Conservation (phyloP, 176 grass and related monocot genomes). For the Avena insularis region DNA sequence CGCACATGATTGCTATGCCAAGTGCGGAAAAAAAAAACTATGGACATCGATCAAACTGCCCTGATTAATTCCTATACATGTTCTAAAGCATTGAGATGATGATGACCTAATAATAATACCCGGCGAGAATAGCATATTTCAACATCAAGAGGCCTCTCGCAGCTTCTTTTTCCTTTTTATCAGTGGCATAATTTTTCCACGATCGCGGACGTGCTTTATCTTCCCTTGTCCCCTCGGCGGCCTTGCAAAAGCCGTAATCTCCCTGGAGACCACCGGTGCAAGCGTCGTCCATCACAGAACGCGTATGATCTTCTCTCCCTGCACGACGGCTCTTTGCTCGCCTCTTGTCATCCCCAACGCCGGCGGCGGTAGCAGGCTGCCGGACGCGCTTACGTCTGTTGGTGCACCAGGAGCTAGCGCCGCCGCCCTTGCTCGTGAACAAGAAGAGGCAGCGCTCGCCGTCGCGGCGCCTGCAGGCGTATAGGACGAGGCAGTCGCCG, state of each 20-base stretch:
- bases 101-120: background rate
- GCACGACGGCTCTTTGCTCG: background rate
- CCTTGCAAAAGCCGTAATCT: background rate
- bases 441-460: background rate
- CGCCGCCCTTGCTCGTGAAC: background rate
- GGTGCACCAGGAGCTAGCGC: background rate
- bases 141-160: background rate
- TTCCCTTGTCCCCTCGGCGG: background rate
- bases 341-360: background rate
- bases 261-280: background rate
- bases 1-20: too few relatives aligned
- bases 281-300: background rate
- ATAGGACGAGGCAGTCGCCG: slow-evolving; percentile 1
- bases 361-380: background rate
- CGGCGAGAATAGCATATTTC: background rate
- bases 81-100: background rate
- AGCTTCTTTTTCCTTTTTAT: background rate
- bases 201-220: background rate
- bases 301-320: background rate
- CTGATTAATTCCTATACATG: too few relatives aligned
- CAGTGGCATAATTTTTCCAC: background rate
- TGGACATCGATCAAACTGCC: too few relatives aligned
- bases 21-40: too few relatives aligned
- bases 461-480: background rate
- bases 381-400: background rate